Evolutionary conservation across 2,329 filamentous ascomycete genomes (phyloP), one percentile per base, ranked within the genome.

Genomic region (Pseudomassariella vexata): DNA sequence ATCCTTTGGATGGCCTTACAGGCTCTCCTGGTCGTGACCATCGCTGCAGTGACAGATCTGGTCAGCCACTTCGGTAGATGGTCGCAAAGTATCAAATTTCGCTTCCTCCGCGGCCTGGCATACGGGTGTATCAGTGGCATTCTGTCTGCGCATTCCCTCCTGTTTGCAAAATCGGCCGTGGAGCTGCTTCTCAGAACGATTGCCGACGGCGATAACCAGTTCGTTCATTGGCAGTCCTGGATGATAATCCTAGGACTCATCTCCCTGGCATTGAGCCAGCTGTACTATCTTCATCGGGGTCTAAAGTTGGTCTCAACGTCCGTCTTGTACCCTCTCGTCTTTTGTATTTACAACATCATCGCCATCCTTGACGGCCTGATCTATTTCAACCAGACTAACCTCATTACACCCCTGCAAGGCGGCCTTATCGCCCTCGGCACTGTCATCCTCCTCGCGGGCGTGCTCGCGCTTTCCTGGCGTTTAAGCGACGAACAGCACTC

Each of bases 341-440:
- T 98, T 62, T 98, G 92, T 70, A 79, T 96, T 43, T 98, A 96
- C 71, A 98, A 98, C 68, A 95, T 98, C 51, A 89, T 96, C 52
- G 92, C 92, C 44, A 98, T 98, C 46, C 68, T 96, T 46, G 92
- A 98, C 60, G 92, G 92, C 19, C 71, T 98, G 46, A 95, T 98
- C 49, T 98, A 96, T 62, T 98, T 96, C 63, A 75, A 83, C 48
- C 92, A 98, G 60, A 84, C 82, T 32, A 82, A 87, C 42, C 73
- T 85, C 35, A 77, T 98, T 41, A 79, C 81, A 11, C 70, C 78
- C 1, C 61, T 92, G 3, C 81, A 86, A 50, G 90, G 85, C 11
- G 77, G 79, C 22, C 73, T 94, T 25, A 94, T 96, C 41, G 77
- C 88, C 0, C 59, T 98, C 2, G 92, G 92, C 9, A 96, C 90